phyloP scores from a whole-genome alignment of 768 basidiomycete species.

The Pleurotus ostreatus region DNA sequence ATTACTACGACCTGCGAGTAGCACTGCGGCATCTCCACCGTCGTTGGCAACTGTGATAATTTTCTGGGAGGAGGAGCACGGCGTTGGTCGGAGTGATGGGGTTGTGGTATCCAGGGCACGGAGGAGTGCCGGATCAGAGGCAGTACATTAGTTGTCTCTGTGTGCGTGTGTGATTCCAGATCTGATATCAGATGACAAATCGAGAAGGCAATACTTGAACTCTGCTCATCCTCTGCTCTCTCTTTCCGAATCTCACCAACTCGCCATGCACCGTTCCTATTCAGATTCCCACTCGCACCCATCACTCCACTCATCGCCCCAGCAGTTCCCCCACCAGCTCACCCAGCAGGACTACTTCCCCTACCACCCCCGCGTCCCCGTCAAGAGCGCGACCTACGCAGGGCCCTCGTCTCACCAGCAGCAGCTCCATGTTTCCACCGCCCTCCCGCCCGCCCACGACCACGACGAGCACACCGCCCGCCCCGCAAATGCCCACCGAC shows the following conservation, averaged over 20 bases:
- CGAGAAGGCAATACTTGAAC: neutral
- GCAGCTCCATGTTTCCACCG: slow-evolving; percentile 35
- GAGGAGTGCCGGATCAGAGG: slow-evolving; percentile 5
- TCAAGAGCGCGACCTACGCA: slow-evolving; percentile 8
- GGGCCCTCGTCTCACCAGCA: slow-evolving; percentile 20
- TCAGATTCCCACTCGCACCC: slow-evolving; percentile 4
- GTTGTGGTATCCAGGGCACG: slow-evolving; percentile 6
- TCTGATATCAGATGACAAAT: slow-evolving; percentile 10
- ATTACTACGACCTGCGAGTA: too few species aligned
- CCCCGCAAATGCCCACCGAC: slow-evolving; percentile 43
- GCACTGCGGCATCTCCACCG: too few species aligned
- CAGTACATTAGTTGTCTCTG: neutral
- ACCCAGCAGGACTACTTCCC: neutral
- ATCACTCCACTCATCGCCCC: slow-evolving; percentile 4
- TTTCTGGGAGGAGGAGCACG: too few species aligned
- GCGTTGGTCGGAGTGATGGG: neutral
- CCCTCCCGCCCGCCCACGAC: slow-evolving; percentile 30
- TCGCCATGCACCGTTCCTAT: slow-evolving; percentile 6
- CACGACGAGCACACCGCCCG: slow-evolving; percentile 45
- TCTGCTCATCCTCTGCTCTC: neutral
- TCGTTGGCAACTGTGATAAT: too few species aligned
- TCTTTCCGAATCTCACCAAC: neutral
- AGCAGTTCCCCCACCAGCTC: slow-evolving; percentile 6
- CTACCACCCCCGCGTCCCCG: slow-evolving; percentile 2
- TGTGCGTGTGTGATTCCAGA: slow-evolving; percentile 6